phyloP scores from a whole-genome alignment of 331 rosid species.

The Phaseolus coccineus region DNA sequence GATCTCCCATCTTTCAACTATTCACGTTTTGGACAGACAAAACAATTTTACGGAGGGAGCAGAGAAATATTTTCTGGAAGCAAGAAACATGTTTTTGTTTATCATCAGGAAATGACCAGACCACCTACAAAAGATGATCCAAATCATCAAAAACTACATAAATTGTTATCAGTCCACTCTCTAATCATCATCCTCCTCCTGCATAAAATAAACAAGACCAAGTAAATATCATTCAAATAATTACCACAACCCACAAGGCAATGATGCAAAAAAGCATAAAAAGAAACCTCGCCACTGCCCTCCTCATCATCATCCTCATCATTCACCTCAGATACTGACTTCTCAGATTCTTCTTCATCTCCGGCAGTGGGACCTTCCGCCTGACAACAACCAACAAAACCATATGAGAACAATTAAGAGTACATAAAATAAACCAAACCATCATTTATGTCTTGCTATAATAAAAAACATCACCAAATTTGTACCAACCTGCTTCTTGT shows the following conservation, averaged over 20 bases:
- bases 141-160: slow-evolving; percentile 51
- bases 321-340: slow-evolving; percentile 81
- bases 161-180: slow-evolving; percentile 44
- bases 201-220: slow-evolving; percentile 16
- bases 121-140: slow-evolving; percentile 47
- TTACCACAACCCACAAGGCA: fast-evolving
- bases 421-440: background rate
- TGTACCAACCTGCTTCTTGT: slow-evolving; percentile 68
- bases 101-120: slow-evolving; percentile 57
- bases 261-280: background rate
- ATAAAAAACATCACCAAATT: background rate
- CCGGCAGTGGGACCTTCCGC: slow-evolving; percentile 75
- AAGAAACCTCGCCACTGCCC: slow-evolving; percentile 72
- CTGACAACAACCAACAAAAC: slow-evolving; percentile 31
- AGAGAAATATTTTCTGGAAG: slow-evolving; percentile 51
- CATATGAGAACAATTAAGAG: background rate
- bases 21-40: slow-evolving; percentile 52
- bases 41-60: slow-evolving; percentile 58
- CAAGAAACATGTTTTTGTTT: slow-evolving; percentile 58
- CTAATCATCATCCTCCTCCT: slow-evolving; percentile 92
- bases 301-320: slow-evolving; percentile 84
- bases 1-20: slow-evolving; percentile 56
- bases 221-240: background rate
- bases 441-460: too few relatives aligned
- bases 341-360: slow-evolving; percentile 76